These are phyloP conservation scores for Fusarium circinatum DNA, from an alignment of 2,329 filamentous ascomycete species.

Conservation along the genomic window DNA sequence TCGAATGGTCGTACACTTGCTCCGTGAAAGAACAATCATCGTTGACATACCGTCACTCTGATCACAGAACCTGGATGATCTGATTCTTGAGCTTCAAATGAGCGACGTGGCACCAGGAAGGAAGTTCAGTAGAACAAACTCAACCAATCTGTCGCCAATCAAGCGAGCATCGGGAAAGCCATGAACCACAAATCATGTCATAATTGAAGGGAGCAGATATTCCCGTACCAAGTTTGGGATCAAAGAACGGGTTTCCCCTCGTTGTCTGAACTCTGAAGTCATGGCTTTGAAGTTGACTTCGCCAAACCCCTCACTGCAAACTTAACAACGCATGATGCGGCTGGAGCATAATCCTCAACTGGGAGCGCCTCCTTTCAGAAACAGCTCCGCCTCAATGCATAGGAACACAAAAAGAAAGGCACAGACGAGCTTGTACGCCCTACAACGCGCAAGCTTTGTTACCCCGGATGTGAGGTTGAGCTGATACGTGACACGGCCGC, in stretches of 20 bases:
- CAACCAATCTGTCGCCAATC: neutral
- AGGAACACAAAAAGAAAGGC: neutral
- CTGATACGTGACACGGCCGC: neutral
- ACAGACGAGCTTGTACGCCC: neutral
- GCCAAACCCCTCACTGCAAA: neutral
- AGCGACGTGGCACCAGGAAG: conserved; percentile 2
- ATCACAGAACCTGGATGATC: conserved; percentile 16
- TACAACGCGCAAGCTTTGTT: conserved; percentile 10
- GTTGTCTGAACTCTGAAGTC: neutral
- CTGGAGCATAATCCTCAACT: neutral
- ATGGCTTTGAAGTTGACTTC: neutral
- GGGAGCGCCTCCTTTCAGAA: neutral
- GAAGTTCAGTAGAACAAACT: neutral
- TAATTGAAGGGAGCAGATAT: neutral
- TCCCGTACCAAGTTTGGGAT: neutral
- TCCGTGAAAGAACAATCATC: neutral
- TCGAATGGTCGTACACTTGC: neutral
- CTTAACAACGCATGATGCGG: neutral
- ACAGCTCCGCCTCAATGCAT: neutral
- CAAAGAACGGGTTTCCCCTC: neutral
- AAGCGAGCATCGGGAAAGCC: conserved; percentile 1
- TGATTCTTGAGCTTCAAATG: conserved; percentile 5
- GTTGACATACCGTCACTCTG: conserved; percentile 14
- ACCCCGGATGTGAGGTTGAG: conserved; percentile 4
- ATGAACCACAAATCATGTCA: neutral